Evolutionary conservation across 208 protist species (phyloP).

Genomic region (Trypanosoma avium): DNA sequence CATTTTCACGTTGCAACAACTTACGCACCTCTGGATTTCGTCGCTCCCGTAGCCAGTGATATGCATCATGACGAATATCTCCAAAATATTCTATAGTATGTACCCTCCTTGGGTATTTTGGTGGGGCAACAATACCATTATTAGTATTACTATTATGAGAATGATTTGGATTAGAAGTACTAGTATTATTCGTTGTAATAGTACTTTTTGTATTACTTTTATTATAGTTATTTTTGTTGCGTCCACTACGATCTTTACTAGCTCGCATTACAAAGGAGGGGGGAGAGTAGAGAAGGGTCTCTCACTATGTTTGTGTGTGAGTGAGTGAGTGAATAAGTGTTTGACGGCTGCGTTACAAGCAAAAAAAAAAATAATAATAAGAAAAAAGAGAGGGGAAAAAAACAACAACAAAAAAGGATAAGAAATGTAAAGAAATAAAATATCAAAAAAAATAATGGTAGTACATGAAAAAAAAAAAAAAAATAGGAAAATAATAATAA

Average conservation of each 20-base stretch:
- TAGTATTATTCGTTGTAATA: neutral
- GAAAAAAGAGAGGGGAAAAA: neutral
- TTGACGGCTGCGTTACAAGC: no score
- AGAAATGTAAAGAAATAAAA: neutral
- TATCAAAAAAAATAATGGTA: neutral
- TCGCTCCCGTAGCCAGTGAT: constrained; percentile 53
- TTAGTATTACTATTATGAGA: neutral
- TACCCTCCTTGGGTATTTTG: constrained; percentile 20
- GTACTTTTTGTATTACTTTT: neutral
- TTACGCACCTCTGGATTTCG: constrained; percentile 35
- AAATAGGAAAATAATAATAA: neutral
- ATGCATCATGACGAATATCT: constrained; percentile 43
- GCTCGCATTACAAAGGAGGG: no score
- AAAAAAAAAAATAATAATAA: neutral
- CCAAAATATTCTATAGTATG: constrained; percentile 36
- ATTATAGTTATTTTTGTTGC: neutral
- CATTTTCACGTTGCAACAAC: constrained; percentile 50
- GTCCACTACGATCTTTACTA: no score
- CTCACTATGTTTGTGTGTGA: no score
- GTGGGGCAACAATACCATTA: constrained; percentile 9
- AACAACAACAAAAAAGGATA: neutral
- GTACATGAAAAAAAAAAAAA: neutral
- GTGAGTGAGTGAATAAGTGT: no score
- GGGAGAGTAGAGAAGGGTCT: no score
- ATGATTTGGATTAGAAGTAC: neutral